These are phyloP conservation scores for Parmelia sp. DNA, from an alignment of 495 filamentous ascomycete genomes.

Conservation along the genomic window DNA sequence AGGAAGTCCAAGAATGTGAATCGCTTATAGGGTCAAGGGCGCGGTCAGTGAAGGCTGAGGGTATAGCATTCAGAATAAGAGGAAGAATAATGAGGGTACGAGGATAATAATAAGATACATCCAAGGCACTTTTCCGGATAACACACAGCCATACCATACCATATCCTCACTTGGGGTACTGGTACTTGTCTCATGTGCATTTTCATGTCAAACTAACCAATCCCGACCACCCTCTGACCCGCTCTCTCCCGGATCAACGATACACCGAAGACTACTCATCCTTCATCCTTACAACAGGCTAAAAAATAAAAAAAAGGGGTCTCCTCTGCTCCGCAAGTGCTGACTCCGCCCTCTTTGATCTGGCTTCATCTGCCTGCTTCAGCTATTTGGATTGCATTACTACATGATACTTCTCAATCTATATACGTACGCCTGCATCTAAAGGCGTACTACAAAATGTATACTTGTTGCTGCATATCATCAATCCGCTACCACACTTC, in stretches of 20 bases:
- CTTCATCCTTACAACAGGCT: background rate
- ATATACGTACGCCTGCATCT: background rate
- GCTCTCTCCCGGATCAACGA: background rate
- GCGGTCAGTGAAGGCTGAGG: background rate
- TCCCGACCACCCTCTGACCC: background rate
- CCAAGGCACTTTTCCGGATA: background rate
- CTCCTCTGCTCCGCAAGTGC: background rate
- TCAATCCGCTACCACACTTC: background rate
- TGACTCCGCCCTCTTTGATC: background rate
- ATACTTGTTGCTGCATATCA: background rate
- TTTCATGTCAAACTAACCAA: background rate
- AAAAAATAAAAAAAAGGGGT: background rate
- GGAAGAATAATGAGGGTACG: conserved; percentile 7
- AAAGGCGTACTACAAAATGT: background rate
- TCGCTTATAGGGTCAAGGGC: conserved; percentile 8
- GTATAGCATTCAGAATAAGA: conserved; percentile 6
- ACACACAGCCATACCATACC: background rate
- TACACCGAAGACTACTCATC: background rate
- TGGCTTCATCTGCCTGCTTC: background rate
- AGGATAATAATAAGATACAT: conserved; percentile 12
- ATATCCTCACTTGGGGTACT: background rate
- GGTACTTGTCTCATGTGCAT: too few species aligned
- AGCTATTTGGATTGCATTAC: background rate
- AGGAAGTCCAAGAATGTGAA: conserved; percentile 5
- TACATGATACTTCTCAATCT: conserved; percentile 1